A percentile compares a stretch with the other conserved stretches of the same genome.
Evolutionary conservation across 805 yeast species (phyloP).

Genomic region (Clavispora santaluciae): DNA sequence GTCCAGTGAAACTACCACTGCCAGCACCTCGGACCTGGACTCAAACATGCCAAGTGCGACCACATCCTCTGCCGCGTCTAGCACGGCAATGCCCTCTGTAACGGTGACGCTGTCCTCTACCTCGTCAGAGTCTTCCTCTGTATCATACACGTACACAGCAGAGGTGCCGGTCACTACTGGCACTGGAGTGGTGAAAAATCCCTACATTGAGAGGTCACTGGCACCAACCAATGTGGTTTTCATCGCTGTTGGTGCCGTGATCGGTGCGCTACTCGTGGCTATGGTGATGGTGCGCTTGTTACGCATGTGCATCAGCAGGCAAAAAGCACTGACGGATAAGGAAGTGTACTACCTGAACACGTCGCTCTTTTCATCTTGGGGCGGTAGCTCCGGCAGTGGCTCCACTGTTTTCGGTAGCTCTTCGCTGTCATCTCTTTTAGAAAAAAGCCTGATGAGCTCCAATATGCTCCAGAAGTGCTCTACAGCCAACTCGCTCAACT

Average conservation of each 20-base stretch:
- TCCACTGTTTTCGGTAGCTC: constrained; percentile 10
- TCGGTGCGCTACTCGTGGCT: constrained; percentile 20
- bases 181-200: constrained; percentile 4
- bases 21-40: not conserved
- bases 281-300: constrained; percentile 18
- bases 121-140: constrained; percentile 1
- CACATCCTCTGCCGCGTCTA: not conserved
- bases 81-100: not conserved
- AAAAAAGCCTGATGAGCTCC: constrained; percentile 17
- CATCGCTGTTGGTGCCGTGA: constrained; percentile 36
- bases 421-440: constrained; percentile 21
- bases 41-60: not conserved
- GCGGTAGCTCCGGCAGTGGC: constrained; percentile 3
- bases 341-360: constrained; percentile 25
- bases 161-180: constrained; percentile 8
- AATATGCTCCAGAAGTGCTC: constrained; percentile 10
- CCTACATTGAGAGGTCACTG: constrained; percentile 17
- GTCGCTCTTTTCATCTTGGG: constrained; percentile 8
- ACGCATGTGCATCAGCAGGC: constrained; percentile 11
- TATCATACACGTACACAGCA: constrained; percentile 9
- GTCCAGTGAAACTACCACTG: not conserved
- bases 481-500: constrained; percentile 7
- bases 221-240: constrained; percentile 38
- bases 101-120: not conserved
- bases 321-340: constrained; percentile 26